Percentiles rank a stretch among this genome's conserved stretches.
Conservation (phyloP, 768 basidiomycete species). For the Kondoa malvinella region DNA sequence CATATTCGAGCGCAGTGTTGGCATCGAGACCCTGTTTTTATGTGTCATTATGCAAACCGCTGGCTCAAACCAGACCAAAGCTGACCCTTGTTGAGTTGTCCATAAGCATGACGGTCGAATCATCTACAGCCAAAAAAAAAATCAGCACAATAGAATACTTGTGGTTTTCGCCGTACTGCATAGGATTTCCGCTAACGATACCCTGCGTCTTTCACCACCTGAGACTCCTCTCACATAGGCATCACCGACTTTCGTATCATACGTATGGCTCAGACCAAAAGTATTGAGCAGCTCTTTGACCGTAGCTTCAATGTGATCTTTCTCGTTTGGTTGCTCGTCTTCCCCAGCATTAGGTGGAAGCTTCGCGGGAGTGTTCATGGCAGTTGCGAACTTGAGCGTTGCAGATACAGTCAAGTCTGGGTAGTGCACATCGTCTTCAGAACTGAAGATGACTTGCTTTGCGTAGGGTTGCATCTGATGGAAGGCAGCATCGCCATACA, state of each 20-base stretch:
- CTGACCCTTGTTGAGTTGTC: not conserved
- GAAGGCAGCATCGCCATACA: not conserved
- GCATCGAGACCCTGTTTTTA: slow-evolving; percentile 5
- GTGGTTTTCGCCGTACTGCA: not conserved
- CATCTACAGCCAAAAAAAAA: not conserved
- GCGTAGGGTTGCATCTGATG: not conserved
- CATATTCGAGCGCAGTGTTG: not conserved
- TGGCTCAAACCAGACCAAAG: not conserved
- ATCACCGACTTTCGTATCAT: not conserved
- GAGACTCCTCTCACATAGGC: not conserved
- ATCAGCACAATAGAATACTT: not conserved
- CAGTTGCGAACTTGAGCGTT: not conserved
- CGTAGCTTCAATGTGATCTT: not conserved
- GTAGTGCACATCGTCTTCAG: slow-evolving; percentile 36
- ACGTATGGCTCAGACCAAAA: not conserved
- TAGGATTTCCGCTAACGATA: slow-evolving; percentile 20
- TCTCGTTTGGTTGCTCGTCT: not conserved
- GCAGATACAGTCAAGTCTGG: slow-evolving; percentile 41
- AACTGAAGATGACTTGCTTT: slow-evolving; percentile 1
- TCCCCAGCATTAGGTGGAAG: not conserved
- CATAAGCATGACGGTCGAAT: not conserved
- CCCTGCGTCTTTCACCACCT: slow-evolving; percentile 22
- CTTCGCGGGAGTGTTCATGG: not conserved
- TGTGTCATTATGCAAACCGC: not conserved
- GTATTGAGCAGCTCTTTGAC: slow-evolving; percentile 1